Base-by-base conservation (phyloP, 768 basidiomycete species). In the Lactarius hengduanensis region DNA sequence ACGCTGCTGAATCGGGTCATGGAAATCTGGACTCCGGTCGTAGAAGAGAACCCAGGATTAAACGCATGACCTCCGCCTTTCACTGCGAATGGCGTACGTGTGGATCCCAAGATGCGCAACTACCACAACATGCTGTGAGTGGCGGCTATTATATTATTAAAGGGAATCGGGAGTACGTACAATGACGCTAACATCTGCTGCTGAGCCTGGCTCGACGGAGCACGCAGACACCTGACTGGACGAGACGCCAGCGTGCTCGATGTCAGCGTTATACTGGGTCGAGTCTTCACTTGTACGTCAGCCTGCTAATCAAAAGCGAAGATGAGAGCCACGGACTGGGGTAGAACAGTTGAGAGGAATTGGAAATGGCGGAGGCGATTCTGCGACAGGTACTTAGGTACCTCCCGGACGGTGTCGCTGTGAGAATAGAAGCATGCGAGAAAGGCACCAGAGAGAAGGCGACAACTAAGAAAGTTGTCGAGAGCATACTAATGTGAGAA, bases 11-110 rank as follows among this genome's bases (percentile, higher is more conserved):
- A 75, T 2, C 69, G 69, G 34, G 65, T 34, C 73, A 75, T 70
- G 7, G 73, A n/a, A 7, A 75, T 73, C 28, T 72, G 65, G 18
- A 75, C 71, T 11, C 74, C 74, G 1, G 7, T 26, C 13, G 74
- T 75, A 9, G 74, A 74, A 22, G 68, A 72, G 67, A 73, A 73
- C 9, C 72, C 69, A 2, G 60, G 66, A 41, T 72, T 73, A 0
- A 55, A 59, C 0, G 70, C 20, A 45, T 73, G 73, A 11, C 74
- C 74, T 20, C 74, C 45, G 3, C 45, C n/a, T 47, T 68, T 7
- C 45, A 41, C 41, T 9, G 16, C 41, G 41, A 43, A 43, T 7
- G 41, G 41, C 18, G 41, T 47, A n/a, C 45, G 45, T 0, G 30
- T 55, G 11, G 64, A 66, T 54, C 60, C 64, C n/a, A 69, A n/a